A percentile compares a stretch with the other conserved stretches of the same genome.
Evolutionary conservation across 2,329 filamentous ascomycete genomes (phyloP).

Genomic region (Cytospora chrysosperma): DNA sequence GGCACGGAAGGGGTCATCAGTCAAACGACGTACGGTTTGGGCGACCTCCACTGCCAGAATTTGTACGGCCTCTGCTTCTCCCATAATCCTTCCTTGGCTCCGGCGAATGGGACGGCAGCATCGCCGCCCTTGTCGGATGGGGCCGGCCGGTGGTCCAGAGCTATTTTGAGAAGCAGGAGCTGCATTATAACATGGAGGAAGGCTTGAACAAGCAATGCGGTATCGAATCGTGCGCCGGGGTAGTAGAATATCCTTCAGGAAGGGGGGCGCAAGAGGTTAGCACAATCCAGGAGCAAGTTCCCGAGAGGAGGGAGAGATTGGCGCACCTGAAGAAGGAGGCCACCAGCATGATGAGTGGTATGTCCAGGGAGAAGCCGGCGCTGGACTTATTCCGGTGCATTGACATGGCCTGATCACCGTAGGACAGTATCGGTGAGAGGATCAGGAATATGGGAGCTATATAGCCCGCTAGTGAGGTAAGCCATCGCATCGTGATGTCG

Average conservation of each 20-base stretch:
- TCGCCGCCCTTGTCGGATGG: constrained; percentile 61
- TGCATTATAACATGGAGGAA: constrained; percentile 66
- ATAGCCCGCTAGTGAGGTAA: constrained; percentile 52
- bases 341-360: constrained; percentile 70
- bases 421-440: constrained; percentile 62
- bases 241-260: constrained; percentile 68
- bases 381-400: constrained; percentile 65
- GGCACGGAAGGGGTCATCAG: background rate
- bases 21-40: constrained; percentile 56
- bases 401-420: constrained; percentile 63
- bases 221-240: constrained; percentile 64
- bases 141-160: constrained; percentile 64
- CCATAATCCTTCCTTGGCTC: constrained; percentile 40
- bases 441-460: constrained; percentile 63
- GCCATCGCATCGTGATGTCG: constrained; percentile 39
- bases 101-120: constrained; percentile 61
- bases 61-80: constrained; percentile 62
- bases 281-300: background rate
- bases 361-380: constrained; percentile 68
- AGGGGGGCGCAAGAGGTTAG: constrained; percentile 18
- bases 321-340: constrained; percentile 63
- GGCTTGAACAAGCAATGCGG: constrained; percentile 62
- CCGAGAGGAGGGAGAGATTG: background rate
- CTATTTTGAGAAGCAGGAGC: constrained; percentile 63
- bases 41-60: constrained; percentile 80